Conservation (phyloP, 352 stramenopile species). For the Hyaloperonospora brassicae region DNA sequence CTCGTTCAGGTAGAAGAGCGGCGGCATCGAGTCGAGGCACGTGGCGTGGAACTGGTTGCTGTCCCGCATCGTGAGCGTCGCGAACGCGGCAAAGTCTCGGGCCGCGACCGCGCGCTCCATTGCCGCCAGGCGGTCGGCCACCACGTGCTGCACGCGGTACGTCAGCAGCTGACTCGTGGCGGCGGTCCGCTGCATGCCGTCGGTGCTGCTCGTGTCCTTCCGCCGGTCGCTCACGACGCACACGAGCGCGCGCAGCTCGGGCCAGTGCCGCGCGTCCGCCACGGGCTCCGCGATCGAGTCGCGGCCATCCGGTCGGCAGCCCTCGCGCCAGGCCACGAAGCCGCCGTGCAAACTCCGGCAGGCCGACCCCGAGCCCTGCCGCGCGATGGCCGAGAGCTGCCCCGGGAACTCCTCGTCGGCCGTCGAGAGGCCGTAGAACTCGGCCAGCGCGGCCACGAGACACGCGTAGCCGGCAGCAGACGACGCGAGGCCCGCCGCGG, state of each 20-base stretch:
- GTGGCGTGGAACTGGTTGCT: conserved; percentile 98
- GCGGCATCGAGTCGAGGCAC: conserved; percentile 96
- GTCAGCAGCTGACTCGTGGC: conserved; percentile 88
- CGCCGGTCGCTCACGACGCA: conserved; percentile 93
- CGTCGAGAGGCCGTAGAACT: conserved; percentile 86
- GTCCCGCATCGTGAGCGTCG: conserved; percentile 96
- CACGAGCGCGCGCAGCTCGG: conserved; percentile 91
- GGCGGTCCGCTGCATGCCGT: conserved; percentile 93
- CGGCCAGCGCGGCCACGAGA: conserved; percentile 84
- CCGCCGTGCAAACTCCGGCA: conserved; percentile 94
- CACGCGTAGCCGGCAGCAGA: conserved; percentile 95
- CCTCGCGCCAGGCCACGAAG: conserved; percentile 96
- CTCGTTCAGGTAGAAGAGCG: conserved; percentile 99
- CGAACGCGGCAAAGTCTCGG: conserved; percentile 94
- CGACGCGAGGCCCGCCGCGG: conserved; percentile 94
- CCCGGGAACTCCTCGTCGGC: conserved; percentile 84
- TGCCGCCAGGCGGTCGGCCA: conserved; percentile 73
- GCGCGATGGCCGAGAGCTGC: conserved; percentile 89
- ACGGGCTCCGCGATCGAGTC: conserved; percentile 68
- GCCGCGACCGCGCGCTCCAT: conserved; percentile 87
- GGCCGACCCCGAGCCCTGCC: conserved; percentile 92
- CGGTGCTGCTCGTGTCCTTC: conserved; percentile 95
- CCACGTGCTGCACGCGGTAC: conserved; percentile 80
- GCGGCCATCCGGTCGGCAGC: conserved; percentile 50
- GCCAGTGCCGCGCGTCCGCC: conserved; percentile 89